Percentiles rank a stretch among this genome's conserved stretches.
Evolutionary conservation across 1,284 basidiomycete species (phyloP).

Genomic region (Cutaneotrichosporon arboriforme): DNA sequence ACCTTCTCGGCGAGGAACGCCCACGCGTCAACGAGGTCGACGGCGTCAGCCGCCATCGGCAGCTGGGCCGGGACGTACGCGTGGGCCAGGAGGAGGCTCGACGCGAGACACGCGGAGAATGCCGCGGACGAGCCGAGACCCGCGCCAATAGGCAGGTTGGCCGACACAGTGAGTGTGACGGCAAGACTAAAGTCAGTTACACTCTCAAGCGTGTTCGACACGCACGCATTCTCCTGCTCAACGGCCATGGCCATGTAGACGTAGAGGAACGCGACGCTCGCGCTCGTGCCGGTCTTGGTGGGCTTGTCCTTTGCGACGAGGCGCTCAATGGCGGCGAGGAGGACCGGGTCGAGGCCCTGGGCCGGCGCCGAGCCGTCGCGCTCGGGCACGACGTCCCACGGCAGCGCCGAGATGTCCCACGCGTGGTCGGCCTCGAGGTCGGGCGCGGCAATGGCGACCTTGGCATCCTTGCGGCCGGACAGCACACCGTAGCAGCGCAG

Average conservation of each 20-base stretch:
- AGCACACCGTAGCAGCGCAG: slow-evolving; percentile 88
- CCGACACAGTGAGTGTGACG: slow-evolving; percentile 73
- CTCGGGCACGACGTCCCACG: slow-evolving; percentile 70
- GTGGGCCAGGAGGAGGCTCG: slow-evolving; percentile 60
- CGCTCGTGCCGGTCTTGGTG: slow-evolving; percentile 54
- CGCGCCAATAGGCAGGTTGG: slow-evolving; percentile 96
- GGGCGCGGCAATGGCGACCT: slow-evolving; percentile 69
- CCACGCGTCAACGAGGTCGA: slow-evolving; percentile 82
- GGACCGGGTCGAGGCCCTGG: slow-evolving; percentile 62
- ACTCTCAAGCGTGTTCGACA: background rate
- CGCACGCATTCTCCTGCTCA: slow-evolving; percentile 56
- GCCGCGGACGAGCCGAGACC: slow-evolving; percentile 97
- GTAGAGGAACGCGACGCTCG: slow-evolving; percentile 83
- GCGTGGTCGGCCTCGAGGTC: slow-evolving; percentile 77
- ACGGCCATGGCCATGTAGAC: slow-evolving; percentile 75
- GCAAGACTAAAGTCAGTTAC: slow-evolving; percentile 21
- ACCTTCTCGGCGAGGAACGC: slow-evolving; percentile 96
- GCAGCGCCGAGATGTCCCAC: slow-evolving; percentile 76
- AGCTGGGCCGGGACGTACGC: slow-evolving; percentile 40
- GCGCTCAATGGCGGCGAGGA: slow-evolving; percentile 62
- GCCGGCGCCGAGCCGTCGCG: slow-evolving; percentile 51
- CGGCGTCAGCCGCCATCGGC: slow-evolving; percentile 61
- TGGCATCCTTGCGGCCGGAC: slow-evolving; percentile 67
- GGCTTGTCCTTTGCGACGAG: slow-evolving; percentile 34
- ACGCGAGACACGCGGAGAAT: slow-evolving; percentile 80